These are phyloP conservation scores for Syncephalastrum racemosum DNA, from an alignment of 371 early-diverging fungal genomes.

Conservation along the genomic window DNA sequence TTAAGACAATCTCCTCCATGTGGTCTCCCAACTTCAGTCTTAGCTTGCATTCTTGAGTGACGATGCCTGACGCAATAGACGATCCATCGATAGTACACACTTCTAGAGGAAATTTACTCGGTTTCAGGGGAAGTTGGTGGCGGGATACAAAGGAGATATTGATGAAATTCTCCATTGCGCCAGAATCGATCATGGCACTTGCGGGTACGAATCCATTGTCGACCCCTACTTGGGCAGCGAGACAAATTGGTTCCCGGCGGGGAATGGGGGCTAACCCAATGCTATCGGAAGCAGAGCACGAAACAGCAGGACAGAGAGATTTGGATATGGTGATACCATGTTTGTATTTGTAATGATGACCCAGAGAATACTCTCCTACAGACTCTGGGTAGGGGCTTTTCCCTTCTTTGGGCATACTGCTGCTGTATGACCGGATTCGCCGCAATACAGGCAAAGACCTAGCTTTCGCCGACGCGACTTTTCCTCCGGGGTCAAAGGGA, in stretches of 20 bases:
- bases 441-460: slow-evolving; percentile 14
- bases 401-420: slow-evolving; percentile 6
- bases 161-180: slow-evolving; percentile 10
- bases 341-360: slow-evolving; percentile 2
- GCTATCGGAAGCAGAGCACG: neutral
- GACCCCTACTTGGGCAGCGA: too few species aligned
- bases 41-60: slow-evolving; percentile 1
- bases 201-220: too few species aligned
- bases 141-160: neutral
- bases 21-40: neutral
- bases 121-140: neutral
- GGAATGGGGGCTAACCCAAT: too few species aligned
- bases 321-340: neutral
- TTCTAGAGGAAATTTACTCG: neutral
- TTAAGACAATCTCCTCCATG: neutral
- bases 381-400: slow-evolving; percentile 7
- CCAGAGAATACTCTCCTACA: slow-evolving; percentile 8
- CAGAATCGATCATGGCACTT: too few species aligned
- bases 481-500: slow-evolving; percentile 7
- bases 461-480: slow-evolving; percentile 6
- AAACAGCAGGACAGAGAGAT: slow-evolving; percentile 4
- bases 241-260: neutral
- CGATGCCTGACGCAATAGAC: slow-evolving; percentile 3
- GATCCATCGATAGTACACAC: slow-evolving; percentile 11
- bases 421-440: slow-evolving; percentile 4